A percentile compares a stretch with the other conserved stretches of the same genome.
Evolutionary conservation across 2,329 filamentous ascomycete species (phyloP).

Genomic region (Graphium sp.): DNA sequence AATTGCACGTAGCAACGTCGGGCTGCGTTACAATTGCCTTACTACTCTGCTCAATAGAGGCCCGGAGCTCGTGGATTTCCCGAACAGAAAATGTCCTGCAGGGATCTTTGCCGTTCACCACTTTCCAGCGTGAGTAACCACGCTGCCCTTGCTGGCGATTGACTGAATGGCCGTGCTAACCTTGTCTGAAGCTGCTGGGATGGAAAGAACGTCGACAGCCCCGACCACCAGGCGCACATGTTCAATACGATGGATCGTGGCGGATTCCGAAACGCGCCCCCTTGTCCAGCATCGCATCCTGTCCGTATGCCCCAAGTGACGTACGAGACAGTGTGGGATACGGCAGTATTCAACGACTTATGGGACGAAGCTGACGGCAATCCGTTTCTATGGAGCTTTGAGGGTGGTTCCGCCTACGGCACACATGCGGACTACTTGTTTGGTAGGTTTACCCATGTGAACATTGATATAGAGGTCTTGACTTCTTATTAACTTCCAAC

Average conservation of each 20-base stretch:
- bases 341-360: slow-evolving; percentile 17
- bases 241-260: slow-evolving; percentile 4
- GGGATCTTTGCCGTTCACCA: slow-evolving; percentile 34
- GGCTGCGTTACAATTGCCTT: slow-evolving; percentile 4
- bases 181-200: too few relatives aligned
- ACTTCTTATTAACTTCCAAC: slow-evolving; percentile 13
- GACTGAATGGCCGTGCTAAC: too few relatives aligned
- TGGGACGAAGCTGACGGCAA: slow-evolving; percentile 6
- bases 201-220: slow-evolving; percentile 34
- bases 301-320: slow-evolving; percentile 8
- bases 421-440: slow-evolving; percentile 22
- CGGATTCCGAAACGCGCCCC: slow-evolving; percentile 7
- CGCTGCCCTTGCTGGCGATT: too few relatives aligned
- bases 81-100: slow-evolving; percentile 32
- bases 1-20: too few relatives aligned
- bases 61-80: slow-evolving; percentile 32
- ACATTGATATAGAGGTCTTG: too few relatives aligned
- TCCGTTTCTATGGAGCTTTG: slow-evolving; percentile 7
- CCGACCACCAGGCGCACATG: slow-evolving; percentile 39
- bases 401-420: slow-evolving; percentile 14
- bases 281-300: slow-evolving; percentile 22
- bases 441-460: too few relatives aligned
- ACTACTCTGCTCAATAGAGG: slow-evolving; percentile 5
- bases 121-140: too few relatives aligned
- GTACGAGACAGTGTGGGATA: slow-evolving; percentile 36